Conservation (phyloP, 345 rosid species). For the Cochlearia excelsa region DNA sequence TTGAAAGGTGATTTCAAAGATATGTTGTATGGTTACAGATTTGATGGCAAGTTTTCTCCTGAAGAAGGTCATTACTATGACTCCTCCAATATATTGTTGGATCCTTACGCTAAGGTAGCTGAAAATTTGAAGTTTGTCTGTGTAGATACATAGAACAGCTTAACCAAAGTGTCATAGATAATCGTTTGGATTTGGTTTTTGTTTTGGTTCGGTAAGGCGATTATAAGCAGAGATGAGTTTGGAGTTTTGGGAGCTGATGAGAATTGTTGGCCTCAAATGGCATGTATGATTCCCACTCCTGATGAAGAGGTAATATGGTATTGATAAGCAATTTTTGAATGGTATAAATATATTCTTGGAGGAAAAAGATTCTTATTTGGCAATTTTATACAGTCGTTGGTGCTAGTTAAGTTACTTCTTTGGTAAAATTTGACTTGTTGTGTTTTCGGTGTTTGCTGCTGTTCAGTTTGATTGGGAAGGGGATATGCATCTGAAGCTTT, state of each 20-base stretch:
- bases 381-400: not conserved
- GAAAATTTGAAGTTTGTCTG: not conserved
- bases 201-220: slow-evolving; percentile 53
- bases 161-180: not conserved
- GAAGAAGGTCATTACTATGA: slow-evolving; percentile 68
- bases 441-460: slow-evolving; percentile 1
- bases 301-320: slow-evolving; percentile 55
- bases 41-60: slow-evolving; percentile 71
- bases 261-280: slow-evolving; percentile 95
- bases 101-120: slow-evolving; percentile 89
- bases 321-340: not conserved
- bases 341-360: not conserved
- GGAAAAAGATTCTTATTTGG: not conserved
- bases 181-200: not conserved
- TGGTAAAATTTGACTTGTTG: not conserved
- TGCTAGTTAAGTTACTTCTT: slow-evolving; percentile 6
- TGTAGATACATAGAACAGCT: not conserved
- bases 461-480: slow-evolving; percentile 98
- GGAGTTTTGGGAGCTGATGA: slow-evolving; percentile 65
- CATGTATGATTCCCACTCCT: slow-evolving; percentile 64
- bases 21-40: slow-evolving; percentile 73
- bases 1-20: slow-evolving; percentile 67
- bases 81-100: slow-evolving; percentile 59
- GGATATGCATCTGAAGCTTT: slow-evolving; percentile 73
- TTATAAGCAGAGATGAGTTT: slow-evolving; percentile 79